These are phyloP conservation scores for Serendipita sp. DNA, from an alignment of 768 basidiomycete species.

Conservation along the genomic window DNA sequence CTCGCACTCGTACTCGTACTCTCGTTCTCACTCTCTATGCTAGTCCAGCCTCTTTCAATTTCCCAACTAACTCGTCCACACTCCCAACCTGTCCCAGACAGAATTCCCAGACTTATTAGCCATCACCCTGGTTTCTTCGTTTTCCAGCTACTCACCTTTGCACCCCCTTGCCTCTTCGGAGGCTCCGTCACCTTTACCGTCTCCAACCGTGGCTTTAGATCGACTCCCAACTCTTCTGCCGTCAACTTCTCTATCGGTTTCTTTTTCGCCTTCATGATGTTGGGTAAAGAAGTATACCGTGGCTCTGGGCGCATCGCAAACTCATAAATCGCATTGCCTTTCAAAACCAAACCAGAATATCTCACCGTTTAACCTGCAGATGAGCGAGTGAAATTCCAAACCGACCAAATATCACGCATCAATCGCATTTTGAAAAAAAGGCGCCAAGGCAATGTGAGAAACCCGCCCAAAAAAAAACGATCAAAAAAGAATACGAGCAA, in stretches of 20 bases:
- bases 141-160: constrained; percentile 40
- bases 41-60: constrained; percentile 74
- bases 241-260: constrained; percentile 79
- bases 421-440: not conserved
- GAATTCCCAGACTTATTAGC: too few relatives aligned
- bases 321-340: constrained; percentile 8
- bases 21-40: not conserved
- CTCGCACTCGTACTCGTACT: too few relatives aligned
- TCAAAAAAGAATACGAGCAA: not conserved
- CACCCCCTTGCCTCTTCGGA: constrained; percentile 75
- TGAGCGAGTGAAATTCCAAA: too few relatives aligned
- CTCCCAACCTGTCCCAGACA: constrained; percentile 37
- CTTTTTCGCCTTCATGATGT: constrained; percentile 99
- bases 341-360: not conserved
- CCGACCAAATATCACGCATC: too few relatives aligned
- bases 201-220: constrained; percentile 69
- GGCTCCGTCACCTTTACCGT: constrained; percentile 81
- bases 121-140: too few relatives aligned
- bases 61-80: constrained; percentile 79
- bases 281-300: constrained; percentile 90
- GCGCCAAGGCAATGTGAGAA: not conserved
- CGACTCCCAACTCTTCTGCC: constrained; percentile 63
- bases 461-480: not conserved
- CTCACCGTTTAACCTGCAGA: constrained; percentile 52
- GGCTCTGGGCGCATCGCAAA: constrained; percentile 41